phyloP scores from a whole-genome alignment of 306 rosid species.

The Inga leiocalycina region DNA sequence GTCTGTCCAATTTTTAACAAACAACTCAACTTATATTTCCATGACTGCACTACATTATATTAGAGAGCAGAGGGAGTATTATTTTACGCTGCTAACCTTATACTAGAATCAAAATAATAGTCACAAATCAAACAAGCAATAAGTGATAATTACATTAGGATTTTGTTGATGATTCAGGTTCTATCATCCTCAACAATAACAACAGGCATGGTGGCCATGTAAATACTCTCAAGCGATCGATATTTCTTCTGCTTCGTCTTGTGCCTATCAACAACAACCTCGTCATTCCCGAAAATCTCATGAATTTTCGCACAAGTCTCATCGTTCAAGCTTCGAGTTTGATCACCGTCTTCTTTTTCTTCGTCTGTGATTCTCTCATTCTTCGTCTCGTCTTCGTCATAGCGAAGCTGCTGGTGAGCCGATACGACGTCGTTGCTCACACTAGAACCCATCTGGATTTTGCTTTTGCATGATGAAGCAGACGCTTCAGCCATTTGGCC shows the following conservation, averaged over 20 bases:
- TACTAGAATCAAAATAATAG: too few relatives aligned
- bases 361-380: background rate
- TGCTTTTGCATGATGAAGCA: background rate
- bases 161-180: constrained; percentile 8
- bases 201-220: constrained; percentile 42
- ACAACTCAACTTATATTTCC: too few relatives aligned
- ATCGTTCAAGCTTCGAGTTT: constrained; percentile 11
- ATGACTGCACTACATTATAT: too few relatives aligned
- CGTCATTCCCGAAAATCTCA: constrained; percentile 51
- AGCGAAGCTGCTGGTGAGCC: constrained; percentile 53
- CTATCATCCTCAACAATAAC: constrained; percentile 8
- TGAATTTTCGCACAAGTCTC: constrained; percentile 31
- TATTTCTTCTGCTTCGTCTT: constrained; percentile 51
- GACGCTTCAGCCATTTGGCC: constrained; percentile 24
- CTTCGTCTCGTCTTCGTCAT: constrained; percentile 33
- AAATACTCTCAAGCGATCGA: constrained; percentile 53
- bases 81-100: too few relatives aligned
- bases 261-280: constrained; percentile 10
- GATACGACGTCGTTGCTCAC: constrained; percentile 45
- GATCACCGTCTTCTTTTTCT: constrained; percentile 29
- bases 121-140: background rate
- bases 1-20: too few relatives aligned
- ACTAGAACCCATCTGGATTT: constrained; percentile 20
- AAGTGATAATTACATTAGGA: background rate
- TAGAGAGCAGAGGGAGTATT: too few relatives aligned